Evolutionary conservation across 345 rosid species (phyloP), one percentile per base, ranked within the genome.

Genomic region (Cardamine occulta): DNA sequence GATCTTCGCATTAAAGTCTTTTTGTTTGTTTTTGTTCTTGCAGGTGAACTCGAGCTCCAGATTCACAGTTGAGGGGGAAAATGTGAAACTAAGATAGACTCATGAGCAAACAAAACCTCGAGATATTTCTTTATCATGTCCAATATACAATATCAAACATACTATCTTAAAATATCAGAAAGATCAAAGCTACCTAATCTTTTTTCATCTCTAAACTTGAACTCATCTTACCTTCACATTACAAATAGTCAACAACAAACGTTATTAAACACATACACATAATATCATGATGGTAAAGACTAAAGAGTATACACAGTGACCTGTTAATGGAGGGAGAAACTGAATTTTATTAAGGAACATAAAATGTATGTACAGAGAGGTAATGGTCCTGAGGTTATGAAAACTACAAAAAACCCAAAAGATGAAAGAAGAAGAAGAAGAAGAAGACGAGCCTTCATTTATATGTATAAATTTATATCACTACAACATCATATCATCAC

Each of bases 31-130:
- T 40, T 51, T 3, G 28, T 14, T 51, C 52, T 57, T 79, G 63
- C 85, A 93, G 97, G 80, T 93, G 47, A 82, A 70, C 32, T 88
- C 94, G 23, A 91, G 91, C 80, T 78, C 90, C 19, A 85, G 83
- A 74, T 93, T 89, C 65, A 37, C 51, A 6, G 34, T 89, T 58
- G 87, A 93, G 6, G 83, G 81, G 65, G 87, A 91, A 45, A 80
- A 82, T 47, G 96, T 93, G 31, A 80, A 76, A 40, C 83, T 91
- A 29, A 19, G 19, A 19, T 1, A 19, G 19, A 19, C 19, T 19
- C 19, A 19, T 19, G 19, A 19, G 19, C 1, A 0, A 19, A 19
- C 19, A 19, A 0, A 19, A 19, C 0, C 1, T 19, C 19, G 19
- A 19, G 19, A 19, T 19, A 19, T 19, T 19, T 19, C 19, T 19